Evolutionary conservation across 495 filamentous ascomycete genomes (phyloP).

Genomic region (Penicillium coffeae): DNA sequence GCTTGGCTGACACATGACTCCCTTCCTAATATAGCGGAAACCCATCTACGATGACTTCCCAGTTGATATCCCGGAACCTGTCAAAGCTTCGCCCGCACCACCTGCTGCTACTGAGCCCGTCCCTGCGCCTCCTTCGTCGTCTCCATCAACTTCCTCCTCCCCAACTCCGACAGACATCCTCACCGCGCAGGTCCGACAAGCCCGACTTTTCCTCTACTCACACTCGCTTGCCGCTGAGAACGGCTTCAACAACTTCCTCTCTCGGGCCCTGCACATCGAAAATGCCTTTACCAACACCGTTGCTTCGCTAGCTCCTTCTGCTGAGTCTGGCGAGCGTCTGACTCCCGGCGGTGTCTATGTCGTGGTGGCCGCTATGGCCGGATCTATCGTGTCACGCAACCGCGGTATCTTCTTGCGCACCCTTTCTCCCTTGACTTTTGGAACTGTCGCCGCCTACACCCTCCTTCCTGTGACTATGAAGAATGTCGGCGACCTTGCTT

Average conservation of each 20-base stretch:
- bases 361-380: constrained; percentile 86
- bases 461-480: constrained; percentile 74
- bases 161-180: constrained; percentile 90
- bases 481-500: constrained; percentile 78
- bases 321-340: constrained; percentile 75
- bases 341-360: constrained; percentile 87
- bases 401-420: constrained; percentile 75
- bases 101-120: constrained; percentile 21
- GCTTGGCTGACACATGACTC: constrained; percentile 19
- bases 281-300: constrained; percentile 75
- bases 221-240: constrained; percentile 70
- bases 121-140: constrained; percentile 13
- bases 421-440: constrained; percentile 65
- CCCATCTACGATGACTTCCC: constrained; percentile 81
- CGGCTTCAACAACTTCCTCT: constrained; percentile 70
- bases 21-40: constrained; percentile 56
- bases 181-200: constrained; percentile 73
- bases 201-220: constrained; percentile 74
- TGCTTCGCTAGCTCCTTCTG: constrained; percentile 77
- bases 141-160: constrained; percentile 35
- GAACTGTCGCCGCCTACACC: constrained; percentile 67
- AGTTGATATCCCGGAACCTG: constrained; percentile 35
- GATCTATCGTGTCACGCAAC: constrained; percentile 82
- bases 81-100: constrained; percentile 32
- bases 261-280: constrained; percentile 72